Evolutionary conservation across 495 filamentous ascomycete genomes (phyloP).

Genomic region (Aspergillus kassunensis): DNA sequence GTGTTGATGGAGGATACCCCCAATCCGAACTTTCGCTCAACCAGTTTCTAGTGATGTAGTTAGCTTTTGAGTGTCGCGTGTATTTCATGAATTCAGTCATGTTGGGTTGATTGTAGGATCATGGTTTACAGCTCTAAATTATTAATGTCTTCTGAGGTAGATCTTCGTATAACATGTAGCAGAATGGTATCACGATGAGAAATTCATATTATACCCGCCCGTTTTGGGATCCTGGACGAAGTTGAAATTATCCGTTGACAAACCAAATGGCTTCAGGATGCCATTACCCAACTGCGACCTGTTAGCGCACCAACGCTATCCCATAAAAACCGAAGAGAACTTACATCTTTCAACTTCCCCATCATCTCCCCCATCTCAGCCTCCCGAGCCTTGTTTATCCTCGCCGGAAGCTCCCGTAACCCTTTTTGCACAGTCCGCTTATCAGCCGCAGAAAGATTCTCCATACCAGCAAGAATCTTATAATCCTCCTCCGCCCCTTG

Average conservation of each 20-base stretch:
- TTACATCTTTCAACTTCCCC: constrained; percentile 84
- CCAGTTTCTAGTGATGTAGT: neutral
- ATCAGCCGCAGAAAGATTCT: constrained; percentile 61
- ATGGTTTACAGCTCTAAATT: too few species aligned
- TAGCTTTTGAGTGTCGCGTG: too few species aligned
- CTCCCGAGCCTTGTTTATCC: constrained; percentile 71
- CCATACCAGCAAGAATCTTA: constrained; percentile 51
- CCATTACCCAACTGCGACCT: constrained; percentile 79
- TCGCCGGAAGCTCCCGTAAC: constrained; percentile 57
- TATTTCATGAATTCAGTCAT: too few species aligned
- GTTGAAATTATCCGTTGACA: constrained; percentile 90
- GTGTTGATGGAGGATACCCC: neutral
- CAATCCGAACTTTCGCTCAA: neutral
- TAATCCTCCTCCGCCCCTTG: constrained; percentile 79
- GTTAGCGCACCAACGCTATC: constrained; percentile 2
- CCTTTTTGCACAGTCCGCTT: constrained; percentile 60
- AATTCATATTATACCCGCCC: constrained; percentile 91
- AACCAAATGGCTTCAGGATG: constrained; percentile 84
- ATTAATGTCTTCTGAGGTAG: too few species aligned
- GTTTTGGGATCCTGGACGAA: constrained; percentile 86
- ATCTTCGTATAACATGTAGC: neutral
- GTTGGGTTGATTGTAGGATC: too few species aligned
- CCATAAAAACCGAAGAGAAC: constrained; percentile 19
- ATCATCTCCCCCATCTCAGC: constrained; percentile 93
- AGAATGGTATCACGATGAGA: constrained; percentile 41